phyloP scores from a whole-genome alignment of 208 protist genomes.

The Trypanosoma grayi region DNA sequence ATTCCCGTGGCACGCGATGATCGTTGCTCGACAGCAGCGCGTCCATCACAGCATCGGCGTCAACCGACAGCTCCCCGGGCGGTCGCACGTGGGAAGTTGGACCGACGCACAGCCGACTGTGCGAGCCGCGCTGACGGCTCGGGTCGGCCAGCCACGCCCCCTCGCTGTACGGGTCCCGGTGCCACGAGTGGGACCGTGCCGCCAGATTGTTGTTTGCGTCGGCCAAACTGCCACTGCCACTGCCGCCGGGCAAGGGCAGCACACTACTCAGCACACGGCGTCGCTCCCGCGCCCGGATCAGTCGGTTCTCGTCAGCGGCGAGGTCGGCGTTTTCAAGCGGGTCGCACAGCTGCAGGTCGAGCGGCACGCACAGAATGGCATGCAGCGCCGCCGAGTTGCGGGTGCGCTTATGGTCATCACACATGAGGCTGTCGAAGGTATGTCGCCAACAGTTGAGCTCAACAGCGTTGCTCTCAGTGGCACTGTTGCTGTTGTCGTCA shows the following conservation, averaged over 20 bases:
- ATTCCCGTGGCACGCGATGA: too few species aligned
- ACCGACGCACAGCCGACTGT: too few species aligned
- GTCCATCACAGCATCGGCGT: too few species aligned
- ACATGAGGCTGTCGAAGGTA: constrained; percentile 17
- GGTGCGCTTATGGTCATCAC: neutral
- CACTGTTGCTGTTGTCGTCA: neutral
- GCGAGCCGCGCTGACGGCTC: too few species aligned
- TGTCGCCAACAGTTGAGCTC: constrained; percentile 15
- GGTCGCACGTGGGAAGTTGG: too few species aligned
- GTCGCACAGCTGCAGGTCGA: constrained; percentile 12
- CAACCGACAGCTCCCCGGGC: too few species aligned
- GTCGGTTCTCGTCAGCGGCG: constrained; percentile 9
- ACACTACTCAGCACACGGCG: constrained; percentile 16
- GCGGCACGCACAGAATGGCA: constrained; percentile 16
- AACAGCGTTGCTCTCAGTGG: neutral
- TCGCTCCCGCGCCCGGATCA: constrained; percentile 10
- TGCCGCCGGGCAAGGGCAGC: neutral
- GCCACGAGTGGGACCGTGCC: too few species aligned
- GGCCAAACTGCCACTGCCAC: neutral
- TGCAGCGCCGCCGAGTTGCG: constrained; percentile 16
- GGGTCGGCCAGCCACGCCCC: too few species aligned
- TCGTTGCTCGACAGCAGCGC: too few species aligned
- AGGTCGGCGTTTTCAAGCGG: constrained; percentile 13
- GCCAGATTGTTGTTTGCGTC: neutral
- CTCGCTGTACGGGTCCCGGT: too few species aligned